These are phyloP conservation scores for Teratosphaeria zuluensis DNA, from an alignment of 2,329 filamentous ascomycete species.

Conservation along the genomic window DNA sequence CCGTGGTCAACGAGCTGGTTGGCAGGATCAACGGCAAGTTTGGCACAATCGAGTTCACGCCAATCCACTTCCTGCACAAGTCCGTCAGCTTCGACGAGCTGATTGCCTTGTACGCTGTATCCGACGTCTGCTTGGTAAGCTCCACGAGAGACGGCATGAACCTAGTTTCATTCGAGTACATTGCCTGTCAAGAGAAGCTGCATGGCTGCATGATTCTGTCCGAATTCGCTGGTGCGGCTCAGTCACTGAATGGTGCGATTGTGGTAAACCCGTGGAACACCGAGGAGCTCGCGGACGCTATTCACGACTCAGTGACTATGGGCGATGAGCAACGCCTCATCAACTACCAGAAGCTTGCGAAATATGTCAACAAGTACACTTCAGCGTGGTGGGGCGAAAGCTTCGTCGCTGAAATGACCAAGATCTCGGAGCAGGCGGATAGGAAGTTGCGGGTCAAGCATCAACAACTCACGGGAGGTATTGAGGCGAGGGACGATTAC, in stretches of 20 bases:
- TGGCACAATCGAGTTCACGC: slow-evolving; percentile 96
- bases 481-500: not conserved
- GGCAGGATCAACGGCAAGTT: slow-evolving; percentile 96
- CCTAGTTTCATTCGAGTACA: slow-evolving; percentile 95
- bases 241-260: slow-evolving; percentile 83
- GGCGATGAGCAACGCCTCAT: slow-evolving; percentile 73
- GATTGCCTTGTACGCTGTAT: slow-evolving; percentile 83
- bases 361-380: slow-evolving; percentile 96
- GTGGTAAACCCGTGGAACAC: slow-evolving; percentile 99
- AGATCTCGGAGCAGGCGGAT: slow-evolving; percentile 45
- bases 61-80: slow-evolving; percentile 97
- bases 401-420: slow-evolving; percentile 73
- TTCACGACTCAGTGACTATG: slow-evolving; percentile 97
- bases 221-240: slow-evolving; percentile 91
- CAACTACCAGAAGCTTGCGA: slow-evolving; percentile 86
- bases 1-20: slow-evolving; percentile 92
- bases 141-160: slow-evolving; percentile 99
- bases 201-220: slow-evolving; percentile 92
- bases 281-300: slow-evolving; percentile 83
- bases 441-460: slow-evolving; percentile 37
- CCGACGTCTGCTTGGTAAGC: slow-evolving; percentile 84
- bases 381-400: slow-evolving; percentile 92
- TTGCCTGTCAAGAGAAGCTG: slow-evolving; percentile 80
- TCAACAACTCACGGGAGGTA: slow-evolving; percentile 9
- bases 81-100: slow-evolving; percentile 92